Base-by-base conservation (phyloP, 345 rosid genomes). In the Eucalyptus paniculata region DNA sequence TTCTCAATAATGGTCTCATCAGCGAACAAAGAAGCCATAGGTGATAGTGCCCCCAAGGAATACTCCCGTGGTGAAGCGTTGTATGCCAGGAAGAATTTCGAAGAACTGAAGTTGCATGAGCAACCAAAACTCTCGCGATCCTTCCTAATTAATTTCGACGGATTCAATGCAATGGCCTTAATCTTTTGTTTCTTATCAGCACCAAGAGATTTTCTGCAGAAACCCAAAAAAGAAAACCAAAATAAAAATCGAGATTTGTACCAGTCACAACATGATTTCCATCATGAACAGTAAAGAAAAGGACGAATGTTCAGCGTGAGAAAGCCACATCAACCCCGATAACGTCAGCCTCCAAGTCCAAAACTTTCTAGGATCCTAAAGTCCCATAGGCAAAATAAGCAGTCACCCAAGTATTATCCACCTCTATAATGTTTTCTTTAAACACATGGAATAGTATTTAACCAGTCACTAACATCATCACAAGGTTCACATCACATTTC, bases 201-300 rank as follows among this genome's bases (percentile, higher is more conserved):
- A 54, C 90, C 90, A 89, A 90, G 86, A 58, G 91, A 72, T 82
- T 88, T 91, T 90, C 95, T 94, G 93, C 51, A 50, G 89, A 86
- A 90, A n/a, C 83, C 87, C n/a, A 30, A 50, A 50, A 16, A n/a
- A 40, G 67, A 60, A 40, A 47, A 72, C 11, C 32, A 50, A n/a
- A 65, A 45, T 17, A 28, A 45, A 89, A 26, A 14, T 26, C 54
- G 12, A 21, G 16, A 44, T 87, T 13, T 16, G 7, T 24, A 32
- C 12, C 54, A 18, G 49, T 23, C 18, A 60, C 80, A 28, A 77
- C 60, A 83, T 45, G 28, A 44, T 58, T 34, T 42, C 28, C 85
- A 77, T 77, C 85, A 77, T 40, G 30, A 77, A 77, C 26, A 40
- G 85, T 40, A 37, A 37, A 72, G 12, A 37, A 6, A 21, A 23